These are phyloP conservation scores for Neurospora tetrasperma DNA, from an alignment of 495 filamentous ascomycete genomes.

Conservation along the genomic window DNA sequence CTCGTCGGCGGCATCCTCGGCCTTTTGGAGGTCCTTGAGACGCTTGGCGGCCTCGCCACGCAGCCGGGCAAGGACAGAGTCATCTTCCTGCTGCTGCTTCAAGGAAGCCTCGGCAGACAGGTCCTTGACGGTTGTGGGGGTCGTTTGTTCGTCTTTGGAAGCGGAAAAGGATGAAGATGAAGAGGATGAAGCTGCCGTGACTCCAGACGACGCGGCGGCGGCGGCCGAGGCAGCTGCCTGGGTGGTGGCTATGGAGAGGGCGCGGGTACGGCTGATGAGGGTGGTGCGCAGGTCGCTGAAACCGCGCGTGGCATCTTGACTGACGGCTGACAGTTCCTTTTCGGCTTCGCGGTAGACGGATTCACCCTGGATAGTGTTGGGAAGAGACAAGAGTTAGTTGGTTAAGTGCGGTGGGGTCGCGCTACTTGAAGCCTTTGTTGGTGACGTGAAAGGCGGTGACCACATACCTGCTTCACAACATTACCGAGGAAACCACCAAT, in stretches of 20 bases:
- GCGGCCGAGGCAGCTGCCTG: constrained; percentile 7
- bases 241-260: constrained; percentile 52
- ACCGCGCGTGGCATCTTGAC: constrained; percentile 76
- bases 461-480: constrained; percentile 71
- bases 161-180: not conserved
- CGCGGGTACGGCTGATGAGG: constrained; percentile 61
- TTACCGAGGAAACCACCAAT: constrained; percentile 83
- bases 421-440: not conserved
- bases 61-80: constrained; percentile 75
- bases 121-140: constrained; percentile 31
- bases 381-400: not conserved
- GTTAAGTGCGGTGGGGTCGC: not conserved
- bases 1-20: constrained; percentile 96
- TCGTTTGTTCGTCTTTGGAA: constrained; percentile 22
- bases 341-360: constrained; percentile 74
- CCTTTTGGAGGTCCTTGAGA: constrained; percentile 83
- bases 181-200: not conserved
- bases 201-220: constrained; percentile 3
- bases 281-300: constrained; percentile 59
- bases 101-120: constrained; percentile 41
- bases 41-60: constrained; percentile 71
- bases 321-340: constrained; percentile 68
- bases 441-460: not conserved
- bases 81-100: constrained; percentile 50
- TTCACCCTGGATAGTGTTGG: constrained; percentile 50